Evolutionary conservation across 2,329 filamentous ascomycete genomes (phyloP).

Genomic region (Delphinella strobiligena): DNA sequence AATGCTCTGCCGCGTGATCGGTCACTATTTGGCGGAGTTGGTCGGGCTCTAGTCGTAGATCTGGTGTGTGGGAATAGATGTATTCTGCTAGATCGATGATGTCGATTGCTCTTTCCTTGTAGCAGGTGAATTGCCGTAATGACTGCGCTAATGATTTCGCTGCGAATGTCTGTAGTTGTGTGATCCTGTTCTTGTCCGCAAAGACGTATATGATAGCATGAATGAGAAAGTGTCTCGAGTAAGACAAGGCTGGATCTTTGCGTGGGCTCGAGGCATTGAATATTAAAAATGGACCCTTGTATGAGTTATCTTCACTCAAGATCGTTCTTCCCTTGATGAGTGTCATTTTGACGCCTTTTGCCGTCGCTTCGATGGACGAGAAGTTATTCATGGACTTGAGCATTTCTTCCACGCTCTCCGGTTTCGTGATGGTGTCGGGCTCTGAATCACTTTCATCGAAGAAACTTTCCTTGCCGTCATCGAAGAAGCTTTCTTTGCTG

Average conservation of each 20-base stretch:
- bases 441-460: no score
- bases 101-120: not conserved
- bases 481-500: not conserved
- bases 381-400: no score
- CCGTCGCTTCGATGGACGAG: no score
- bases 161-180: not conserved
- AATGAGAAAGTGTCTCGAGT: not conserved
- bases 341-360: no score
- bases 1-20: not conserved
- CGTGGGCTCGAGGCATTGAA: not conserved
- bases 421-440: no score
- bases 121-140: not conserved
- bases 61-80: constrained; percentile 12
- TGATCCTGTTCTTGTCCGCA: not conserved
- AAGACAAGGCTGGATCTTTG: not conserved
- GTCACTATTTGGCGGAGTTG: not conserved
- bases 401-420: no score
- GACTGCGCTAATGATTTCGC: not conserved
- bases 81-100: not conserved
- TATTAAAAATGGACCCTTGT: not conserved
- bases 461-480: not conserved
- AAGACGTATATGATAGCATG: not conserved
- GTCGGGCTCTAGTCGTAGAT: not conserved
- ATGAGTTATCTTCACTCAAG: not conserved
- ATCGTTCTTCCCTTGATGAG: not conserved